Conservation (phyloP, 228 moss, liverwort and hornwort genomes). For the Sphagnum fallax region DNA sequence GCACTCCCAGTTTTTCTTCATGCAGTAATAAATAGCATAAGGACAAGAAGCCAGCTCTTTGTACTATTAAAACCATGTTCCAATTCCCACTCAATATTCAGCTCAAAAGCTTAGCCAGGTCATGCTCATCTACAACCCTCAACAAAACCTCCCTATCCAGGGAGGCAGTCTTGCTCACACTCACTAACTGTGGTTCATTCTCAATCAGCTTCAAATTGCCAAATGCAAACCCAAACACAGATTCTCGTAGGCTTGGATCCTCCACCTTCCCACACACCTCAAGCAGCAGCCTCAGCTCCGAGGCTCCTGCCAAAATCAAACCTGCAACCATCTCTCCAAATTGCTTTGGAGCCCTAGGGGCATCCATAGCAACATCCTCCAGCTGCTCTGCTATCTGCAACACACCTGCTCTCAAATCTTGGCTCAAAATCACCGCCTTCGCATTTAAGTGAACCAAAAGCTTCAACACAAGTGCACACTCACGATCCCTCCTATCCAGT, state of each 20-base stretch:
- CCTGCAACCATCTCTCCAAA: slow-evolving; percentile 56
- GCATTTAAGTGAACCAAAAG: slow-evolving; percentile 39
- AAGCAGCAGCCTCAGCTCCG: slow-evolving; percentile 31
- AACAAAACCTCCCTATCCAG: slow-evolving; percentile 36
- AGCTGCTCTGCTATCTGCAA: slow-evolving; percentile 52
- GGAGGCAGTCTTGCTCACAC: slow-evolving; percentile 27
- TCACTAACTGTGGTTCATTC: slow-evolving; percentile 28
- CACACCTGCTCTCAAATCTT: slow-evolving; percentile 59
- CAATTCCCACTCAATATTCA: slow-evolving; percentile 1
- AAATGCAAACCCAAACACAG: slow-evolving; percentile 22
- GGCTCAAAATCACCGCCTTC: slow-evolving; percentile 46
- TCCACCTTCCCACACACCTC: slow-evolving; percentile 36
- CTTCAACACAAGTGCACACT: slow-evolving; percentile 35
- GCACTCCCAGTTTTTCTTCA: slow-evolving; percentile 3
- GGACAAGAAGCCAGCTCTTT: neutral
- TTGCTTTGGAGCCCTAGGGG: slow-evolving; percentile 74
- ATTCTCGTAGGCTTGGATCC: slow-evolving; percentile 28
- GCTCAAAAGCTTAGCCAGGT: slow-evolving; percentile 33
- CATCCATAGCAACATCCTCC: slow-evolving; percentile 79
- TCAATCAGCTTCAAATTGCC: slow-evolving; percentile 24
- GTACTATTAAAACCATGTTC: slow-evolving; percentile 3
- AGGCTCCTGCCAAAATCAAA: slow-evolving; percentile 38
- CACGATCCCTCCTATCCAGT: slow-evolving; percentile 45
- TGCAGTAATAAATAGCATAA: slow-evolving; percentile 2
- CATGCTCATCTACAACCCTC: slow-evolving; percentile 30